Evolutionary conservation across 257 asterid species (phyloP), one percentile per base, ranked within the genome.

Genomic region (Knoxia roxburghii): DNA sequence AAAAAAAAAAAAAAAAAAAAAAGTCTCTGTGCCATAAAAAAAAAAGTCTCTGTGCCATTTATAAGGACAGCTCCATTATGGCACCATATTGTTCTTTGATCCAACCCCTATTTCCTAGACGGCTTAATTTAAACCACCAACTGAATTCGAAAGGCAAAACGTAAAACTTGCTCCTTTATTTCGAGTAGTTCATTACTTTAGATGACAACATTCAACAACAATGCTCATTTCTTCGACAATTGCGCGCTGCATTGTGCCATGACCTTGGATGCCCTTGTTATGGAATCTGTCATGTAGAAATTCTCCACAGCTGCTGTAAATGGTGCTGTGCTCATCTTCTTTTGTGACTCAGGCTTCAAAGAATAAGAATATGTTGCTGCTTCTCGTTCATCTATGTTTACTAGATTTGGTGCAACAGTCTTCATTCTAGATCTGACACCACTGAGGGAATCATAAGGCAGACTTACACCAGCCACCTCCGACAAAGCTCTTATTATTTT

Each of bases 211-310:
- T 7, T 59, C 68, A 15, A 37, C 32, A 33, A 60, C 41, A 65
- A 24, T 45, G 69, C 81, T 85, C 79, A 85, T 81, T 90, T 88
- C 83, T 80, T 80, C 77, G 46, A 55, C 80, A 87, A 69, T 70
- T 81, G 53, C 0, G 95, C 85, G 70, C 91, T 88, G 86, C 97
- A 90, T 21, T 94, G 96, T 9, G 97, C 97, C 99, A 90, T 94
- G 73, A 94, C 85, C 93, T 90, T 94, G n/a, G 97, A 88, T 21
- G 99, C 99, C 80, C 97, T 80, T 4, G 96, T 88, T 54, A 94
- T 90, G 1, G 99, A 29, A 70, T 94, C 99, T 0, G 99, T 94
- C 99, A 90, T 94, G 68, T 94, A 90, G 80, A 94, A 94, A 65
- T 94, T 94, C 79, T 82, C 86, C 15, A 90, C 82, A 0, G 78